A percentile compares a stretch with the other conserved stretches of the same genome.
These are phyloP conservation scores for Chlorella sp. DNA, from an alignment of 139 green algal species.

Conservation along the genomic window DNA sequence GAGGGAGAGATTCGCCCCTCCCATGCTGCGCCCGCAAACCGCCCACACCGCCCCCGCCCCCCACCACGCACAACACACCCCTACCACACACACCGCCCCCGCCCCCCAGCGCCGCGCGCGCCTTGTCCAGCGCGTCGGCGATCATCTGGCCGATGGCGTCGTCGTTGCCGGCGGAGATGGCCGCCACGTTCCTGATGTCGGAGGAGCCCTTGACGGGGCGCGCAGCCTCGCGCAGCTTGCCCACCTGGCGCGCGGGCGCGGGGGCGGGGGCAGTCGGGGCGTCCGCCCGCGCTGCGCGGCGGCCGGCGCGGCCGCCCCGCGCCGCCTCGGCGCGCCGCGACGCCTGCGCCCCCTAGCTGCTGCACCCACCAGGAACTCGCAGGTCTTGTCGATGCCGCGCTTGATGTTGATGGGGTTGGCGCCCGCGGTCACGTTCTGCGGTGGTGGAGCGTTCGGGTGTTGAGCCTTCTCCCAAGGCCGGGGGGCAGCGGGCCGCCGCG, in stretches of 20 bases:
- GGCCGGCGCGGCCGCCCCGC: too few relatives aligned
- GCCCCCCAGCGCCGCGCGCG: neutral
- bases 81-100: too few relatives aligned
- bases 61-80: neutral
- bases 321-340: too few relatives aligned
- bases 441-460: too few relatives aligned
- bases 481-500: too few relatives aligned
- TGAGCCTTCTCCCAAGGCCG: too few relatives aligned
- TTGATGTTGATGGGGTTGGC: slow-evolving; percentile 97
- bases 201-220: slow-evolving; percentile 83
- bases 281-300: too few relatives aligned
- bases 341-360: too few relatives aligned
- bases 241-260: slow-evolving; percentile 1
- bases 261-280: too few relatives aligned
- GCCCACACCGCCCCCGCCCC: neutral
- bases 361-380: slow-evolving; percentile 69
- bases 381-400: slow-evolving; percentile 97
- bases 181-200: slow-evolving; percentile 90
- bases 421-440: slow-evolving; percentile 83
- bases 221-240: slow-evolving; percentile 82
- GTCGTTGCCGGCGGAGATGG: slow-evolving; percentile 88
- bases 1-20: too few relatives aligned
- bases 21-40: too few relatives aligned
- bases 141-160: slow-evolving; percentile 82
- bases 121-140: slow-evolving; percentile 87